phyloP scores from a whole-genome alignment of 2,329 filamentous ascomycete genomes.

The Penicillium sp. region DNA sequence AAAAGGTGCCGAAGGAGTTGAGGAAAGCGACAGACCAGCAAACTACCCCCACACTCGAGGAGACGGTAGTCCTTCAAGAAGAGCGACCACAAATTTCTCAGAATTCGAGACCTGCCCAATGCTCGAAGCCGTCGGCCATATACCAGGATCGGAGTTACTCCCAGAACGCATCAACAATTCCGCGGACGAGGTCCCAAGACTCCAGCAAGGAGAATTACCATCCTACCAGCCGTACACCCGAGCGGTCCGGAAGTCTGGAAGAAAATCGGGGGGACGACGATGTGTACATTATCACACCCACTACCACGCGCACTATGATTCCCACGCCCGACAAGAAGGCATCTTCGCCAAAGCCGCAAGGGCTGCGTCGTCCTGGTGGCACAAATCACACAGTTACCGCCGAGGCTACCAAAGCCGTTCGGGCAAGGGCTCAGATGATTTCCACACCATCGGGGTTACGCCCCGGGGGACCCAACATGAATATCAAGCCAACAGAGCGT shows the following conservation, averaged over 20 bases:
- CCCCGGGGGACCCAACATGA: slow-evolving; percentile 25
- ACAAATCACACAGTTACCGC: slow-evolving; percentile 23
- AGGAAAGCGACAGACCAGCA: slow-evolving; percentile 10
- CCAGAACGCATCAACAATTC: slow-evolving; percentile 16
- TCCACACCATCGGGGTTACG: slow-evolving; percentile 30
- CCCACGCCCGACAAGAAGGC: slow-evolving; percentile 29
- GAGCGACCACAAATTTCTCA: slow-evolving; percentile 33
- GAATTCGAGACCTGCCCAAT: slow-evolving; percentile 39
- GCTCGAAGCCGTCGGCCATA: slow-evolving; percentile 34
- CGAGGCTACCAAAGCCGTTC: slow-evolving; percentile 31
- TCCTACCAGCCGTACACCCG: slow-evolving; percentile 12
- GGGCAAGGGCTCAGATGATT: slow-evolving; percentile 28
- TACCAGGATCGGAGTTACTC: slow-evolving; percentile 25
- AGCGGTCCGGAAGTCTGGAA: slow-evolving; percentile 16
- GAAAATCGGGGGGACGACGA: slow-evolving; percentile 28
- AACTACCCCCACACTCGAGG: slow-evolving; percentile 16
- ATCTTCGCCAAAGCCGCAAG: slow-evolving; percentile 17
- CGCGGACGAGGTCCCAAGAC: slow-evolving; percentile 19
- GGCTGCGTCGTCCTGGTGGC: slow-evolving; percentile 22
- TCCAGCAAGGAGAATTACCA: slow-evolving; percentile 28
- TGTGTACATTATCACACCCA: slow-evolving; percentile 43
- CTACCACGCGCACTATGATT: slow-evolving; percentile 44
- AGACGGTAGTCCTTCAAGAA: slow-evolving; percentile 26
- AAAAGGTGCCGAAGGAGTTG: slow-evolving; percentile 20
- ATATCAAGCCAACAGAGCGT: slow-evolving; percentile 24